phyloP scores from a whole-genome alignment of 176 grass and related monocot genomes.

The Phragmites australis region DNA sequence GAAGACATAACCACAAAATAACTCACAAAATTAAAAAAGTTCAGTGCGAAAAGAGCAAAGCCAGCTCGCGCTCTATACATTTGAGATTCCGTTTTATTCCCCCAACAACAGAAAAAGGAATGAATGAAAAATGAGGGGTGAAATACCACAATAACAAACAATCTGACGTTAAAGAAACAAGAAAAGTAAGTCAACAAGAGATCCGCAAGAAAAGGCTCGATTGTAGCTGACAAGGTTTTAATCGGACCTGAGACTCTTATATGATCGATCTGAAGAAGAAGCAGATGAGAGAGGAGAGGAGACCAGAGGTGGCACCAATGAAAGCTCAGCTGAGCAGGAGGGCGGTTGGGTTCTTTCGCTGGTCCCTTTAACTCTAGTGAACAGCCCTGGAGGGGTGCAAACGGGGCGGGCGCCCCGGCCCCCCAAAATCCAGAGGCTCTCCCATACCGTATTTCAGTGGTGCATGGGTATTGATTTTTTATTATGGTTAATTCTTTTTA shows the following conservation, averaged over 20 bases:
- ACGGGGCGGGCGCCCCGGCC: too few relatives aligned
- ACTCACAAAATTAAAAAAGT: not conserved
- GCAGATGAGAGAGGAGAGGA: not conserved
- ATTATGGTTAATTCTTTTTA: too few relatives aligned
- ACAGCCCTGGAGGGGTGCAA: too few relatives aligned
- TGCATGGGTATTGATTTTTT: too few relatives aligned
- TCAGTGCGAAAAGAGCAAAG: not conserved
- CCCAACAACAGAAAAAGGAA: not conserved
- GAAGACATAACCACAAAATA: not conserved
- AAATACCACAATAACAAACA: not conserved
- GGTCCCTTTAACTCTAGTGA: too few relatives aligned
- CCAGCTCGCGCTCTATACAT: not conserved
- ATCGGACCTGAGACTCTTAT: conserved; percentile 25
- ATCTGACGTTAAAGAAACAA: not conserved
- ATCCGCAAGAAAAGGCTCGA: not conserved
- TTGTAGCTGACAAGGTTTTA: not conserved
- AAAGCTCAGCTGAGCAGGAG: not conserved
- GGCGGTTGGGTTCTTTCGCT: not conserved
- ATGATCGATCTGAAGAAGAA: conserved; percentile 32
- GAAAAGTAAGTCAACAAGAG: not conserved
- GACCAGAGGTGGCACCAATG: not conserved
- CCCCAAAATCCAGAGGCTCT: too few relatives aligned
- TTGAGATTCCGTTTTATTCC: not conserved
- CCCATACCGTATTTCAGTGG: too few relatives aligned
- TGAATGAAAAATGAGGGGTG: not conserved